Base-by-base conservation (phyloP, 1,284 basidiomycete species). In the Trametes versicolor region DNA sequence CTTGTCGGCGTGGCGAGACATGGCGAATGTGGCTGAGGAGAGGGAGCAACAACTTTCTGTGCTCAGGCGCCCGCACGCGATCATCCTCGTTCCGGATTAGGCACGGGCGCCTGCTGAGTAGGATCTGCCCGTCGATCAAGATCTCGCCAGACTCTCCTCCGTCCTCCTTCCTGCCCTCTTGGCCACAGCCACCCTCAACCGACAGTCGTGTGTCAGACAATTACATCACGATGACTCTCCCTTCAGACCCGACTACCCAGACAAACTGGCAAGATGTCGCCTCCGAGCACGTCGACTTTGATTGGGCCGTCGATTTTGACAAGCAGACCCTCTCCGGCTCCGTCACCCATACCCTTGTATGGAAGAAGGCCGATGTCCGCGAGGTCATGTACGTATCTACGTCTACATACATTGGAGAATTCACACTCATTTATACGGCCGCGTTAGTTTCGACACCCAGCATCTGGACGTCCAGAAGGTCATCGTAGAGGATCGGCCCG, bases 271-370 rank as follows among this genome's bases (percentile, higher is more conserved):
- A 80, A 7, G 81, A 91, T 56, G 84, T 96, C 70, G 78, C 82
- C 2, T 89, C 92, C 1, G 82, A 85, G 50, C 88, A 95, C 76
- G 80, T 95, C 27, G 79, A 86, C 51, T 87, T 99, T 64, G 87
- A 93, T 70, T 98, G 96, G 97, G 78, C 73, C 1, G 82, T 99
- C 70, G 90, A 98, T 79, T 99, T 96, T 80, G 75, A 84, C 0
- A 75, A 80, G 10, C 80, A 89, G 72, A 79, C 85, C 63, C 86
- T 99, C 70, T 79, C 79, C n/a, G 97, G 97, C 1, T 85, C 84
- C 29, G 95, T 87, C 19, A 86, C 83, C 0, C 93, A 96, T 76
- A 83, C 81, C 25, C 77, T 98, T 52, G 76, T 80, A 41, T 85
- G 90, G 32, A 82, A 85, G 59, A 80, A 85, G 67, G 83, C 88